A percentile compares a stretch with the other conserved stretches of the same genome.
These are phyloP conservation scores for Apiosordaria backusii DNA, from an alignment of 495 filamentous ascomycete genomes.

Conservation along the genomic window DNA sequence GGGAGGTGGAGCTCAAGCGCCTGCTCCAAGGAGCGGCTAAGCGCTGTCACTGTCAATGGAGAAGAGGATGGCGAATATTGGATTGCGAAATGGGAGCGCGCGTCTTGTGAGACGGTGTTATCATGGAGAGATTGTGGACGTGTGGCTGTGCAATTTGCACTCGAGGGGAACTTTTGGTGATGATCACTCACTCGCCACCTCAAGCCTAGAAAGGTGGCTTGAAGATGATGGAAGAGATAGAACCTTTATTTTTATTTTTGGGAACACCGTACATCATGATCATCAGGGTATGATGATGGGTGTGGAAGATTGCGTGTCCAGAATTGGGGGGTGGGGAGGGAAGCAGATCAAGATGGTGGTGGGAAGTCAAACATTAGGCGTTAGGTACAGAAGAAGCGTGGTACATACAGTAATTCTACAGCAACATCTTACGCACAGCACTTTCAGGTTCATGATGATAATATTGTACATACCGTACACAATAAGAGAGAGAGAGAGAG, in stretches of 20 bases:
- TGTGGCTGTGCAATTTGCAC: not conserved
- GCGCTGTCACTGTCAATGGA: too few relatives aligned
- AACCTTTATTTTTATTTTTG: not conserved
- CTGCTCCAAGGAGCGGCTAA: conserved; percentile 1
- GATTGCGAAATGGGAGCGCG: not conserved
- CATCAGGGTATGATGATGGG: not conserved
- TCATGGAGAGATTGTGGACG: too few relatives aligned
- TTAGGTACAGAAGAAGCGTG: not conserved
- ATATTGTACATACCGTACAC: not conserved
- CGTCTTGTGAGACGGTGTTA: not conserved
- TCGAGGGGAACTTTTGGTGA: not conserved
- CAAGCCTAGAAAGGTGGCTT: not conserved
- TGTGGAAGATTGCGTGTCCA: not conserved
- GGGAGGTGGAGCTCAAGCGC: not conserved
- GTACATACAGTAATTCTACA: not conserved
- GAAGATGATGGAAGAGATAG: not conserved
- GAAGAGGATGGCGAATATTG: not conserved
- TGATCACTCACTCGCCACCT: not conserved
- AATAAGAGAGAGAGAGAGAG: too few relatives aligned
- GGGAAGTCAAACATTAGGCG: not conserved
- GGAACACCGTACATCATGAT: not conserved
- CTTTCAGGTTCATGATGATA: too few relatives aligned
- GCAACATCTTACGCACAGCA: not conserved
- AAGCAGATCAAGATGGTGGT: not conserved
- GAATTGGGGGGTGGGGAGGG: too few relatives aligned